These are phyloP conservation scores for Xylariomycetidae sp. DNA, from an alignment of 2,329 filamentous ascomycete genomes.

Conservation along the genomic window DNA sequence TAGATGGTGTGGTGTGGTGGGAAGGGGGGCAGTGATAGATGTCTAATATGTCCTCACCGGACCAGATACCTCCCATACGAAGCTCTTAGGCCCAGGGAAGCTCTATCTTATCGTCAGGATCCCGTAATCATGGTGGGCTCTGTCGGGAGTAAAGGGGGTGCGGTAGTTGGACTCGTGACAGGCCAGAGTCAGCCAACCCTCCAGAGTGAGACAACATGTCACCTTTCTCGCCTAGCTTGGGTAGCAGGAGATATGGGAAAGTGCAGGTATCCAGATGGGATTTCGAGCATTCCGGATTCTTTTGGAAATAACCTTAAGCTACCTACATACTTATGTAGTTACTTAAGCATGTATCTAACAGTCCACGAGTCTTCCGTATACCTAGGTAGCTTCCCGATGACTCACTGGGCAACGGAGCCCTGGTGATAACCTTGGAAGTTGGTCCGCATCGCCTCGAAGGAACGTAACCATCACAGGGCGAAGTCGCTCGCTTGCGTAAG, in stretches of 20 bases:
- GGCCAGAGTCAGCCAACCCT: constrained; percentile 27
- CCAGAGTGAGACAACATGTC: constrained; percentile 28
- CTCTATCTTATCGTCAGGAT: constrained; percentile 23
- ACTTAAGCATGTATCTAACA: no score
- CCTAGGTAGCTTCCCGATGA: no score
- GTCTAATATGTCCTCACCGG: constrained; percentile 16
- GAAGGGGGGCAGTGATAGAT: constrained; percentile 16
- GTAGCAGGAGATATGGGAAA: constrained; percentile 18
- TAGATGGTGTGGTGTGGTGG: constrained; percentile 25
- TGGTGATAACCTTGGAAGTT: no score
- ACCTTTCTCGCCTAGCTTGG: constrained; percentile 14
- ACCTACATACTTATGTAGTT: no score
- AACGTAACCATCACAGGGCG: no score
- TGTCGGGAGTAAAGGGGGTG: constrained; percentile 23
- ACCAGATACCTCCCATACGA: constrained; percentile 7
- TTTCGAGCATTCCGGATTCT: no score
- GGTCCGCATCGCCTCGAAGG: no score
- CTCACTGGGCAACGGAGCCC: no score
- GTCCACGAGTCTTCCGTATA: no score
- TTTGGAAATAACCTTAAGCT: no score
- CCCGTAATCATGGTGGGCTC: constrained; percentile 17
- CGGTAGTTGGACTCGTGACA: constrained; percentile 28
- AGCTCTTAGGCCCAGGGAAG: constrained; percentile 15
- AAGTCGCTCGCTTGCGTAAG: constrained; percentile 16
- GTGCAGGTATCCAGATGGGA: constrained; percentile 17